Base-by-base conservation (phyloP, 2,329 filamentous ascomycete genomes). In the Trichoderma sp. region DNA sequence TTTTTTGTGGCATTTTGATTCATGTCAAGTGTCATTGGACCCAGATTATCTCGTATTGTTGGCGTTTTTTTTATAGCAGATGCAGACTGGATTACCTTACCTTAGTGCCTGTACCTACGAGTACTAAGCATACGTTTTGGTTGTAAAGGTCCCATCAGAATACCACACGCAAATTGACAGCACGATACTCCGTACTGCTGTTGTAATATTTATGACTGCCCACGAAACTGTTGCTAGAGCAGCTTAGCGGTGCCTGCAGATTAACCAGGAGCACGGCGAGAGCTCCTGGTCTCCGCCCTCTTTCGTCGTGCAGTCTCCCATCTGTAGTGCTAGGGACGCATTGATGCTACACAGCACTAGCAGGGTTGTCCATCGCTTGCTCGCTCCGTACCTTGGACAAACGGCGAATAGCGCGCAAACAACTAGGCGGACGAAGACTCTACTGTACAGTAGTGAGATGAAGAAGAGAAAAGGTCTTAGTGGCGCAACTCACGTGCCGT, bases 281-380 rank as follows among this genome's bases (percentile, higher is more conserved):
- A 56, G 65, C 67, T 65, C 59, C 73, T 71, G 29, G 73, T 65
- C 66, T 62, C 71, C 71, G 71, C 50, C 45, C 11, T 74, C 50
- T 31, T 24, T 67, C 33, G 71, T 67, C 71, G 27, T 65, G 59
- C 56, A 75, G 74, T 60, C 38, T 65, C 66, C 50, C 71, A 71
- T 71, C 74, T 66, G 74, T 68, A 67, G 63, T 65, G 33, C 33
- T 16, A 66, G 27, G 12, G 35, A 65, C n/a, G 62, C 38, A 53
- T 71, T 53, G 60, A 75, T 62, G 62, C 60, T 62, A 67, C 60
- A 33, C 74, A 21, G 59, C 16, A 59, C 74, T 71, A 75, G 67
- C 62, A 75, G 74, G 74, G 74, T 66, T 67, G 31, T 21, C 41
- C 60, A 24, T 16, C 18, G 38, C 27, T 64, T 64, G 27, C 14